A percentile compares a stretch with the other conserved stretches of the same genome.
phyloP scores from a whole-genome alignment of 2,329 filamentous ascomycete species.

The Epichloe sylvatica region DNA sequence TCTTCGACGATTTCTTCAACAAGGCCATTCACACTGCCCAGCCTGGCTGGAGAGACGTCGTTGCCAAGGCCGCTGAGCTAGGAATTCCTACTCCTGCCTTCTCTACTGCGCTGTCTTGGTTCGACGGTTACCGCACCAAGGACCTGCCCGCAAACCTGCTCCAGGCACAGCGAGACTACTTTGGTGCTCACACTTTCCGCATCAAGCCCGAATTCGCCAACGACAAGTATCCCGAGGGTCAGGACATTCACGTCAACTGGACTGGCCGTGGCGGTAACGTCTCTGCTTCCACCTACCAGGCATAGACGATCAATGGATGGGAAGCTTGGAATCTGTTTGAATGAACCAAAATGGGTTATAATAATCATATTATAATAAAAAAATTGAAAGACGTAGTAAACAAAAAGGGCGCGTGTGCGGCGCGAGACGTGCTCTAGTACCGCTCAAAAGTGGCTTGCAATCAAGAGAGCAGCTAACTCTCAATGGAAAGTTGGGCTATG shows the following conservation, averaged over 20 bases:
- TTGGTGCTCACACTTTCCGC: slow-evolving; percentile 83
- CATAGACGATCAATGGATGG: slow-evolving; percentile 41
- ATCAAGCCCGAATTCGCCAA: slow-evolving; percentile 69
- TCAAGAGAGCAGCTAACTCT: background rate
- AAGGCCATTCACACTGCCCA: slow-evolving; percentile 96
- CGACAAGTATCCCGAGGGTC: slow-evolving; percentile 67
- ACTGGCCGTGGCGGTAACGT: slow-evolving; percentile 95
- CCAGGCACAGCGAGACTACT: slow-evolving; percentile 99
- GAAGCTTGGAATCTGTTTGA: background rate
- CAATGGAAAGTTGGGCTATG: background rate
- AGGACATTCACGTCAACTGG: slow-evolving; percentile 99
- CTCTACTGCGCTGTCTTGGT: slow-evolving; percentile 94
- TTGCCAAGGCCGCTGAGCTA: slow-evolving; percentile 81
- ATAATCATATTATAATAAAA: background rate
- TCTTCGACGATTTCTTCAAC: slow-evolving; percentile 99
- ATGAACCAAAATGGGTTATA: background rate
- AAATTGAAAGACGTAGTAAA: background rate
- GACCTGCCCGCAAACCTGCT: slow-evolving; percentile 95
- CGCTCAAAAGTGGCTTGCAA: background rate
- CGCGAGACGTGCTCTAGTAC: background rate
- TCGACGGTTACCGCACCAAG: slow-evolving; percentile 95
- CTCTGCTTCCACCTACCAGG: slow-evolving; percentile 93
- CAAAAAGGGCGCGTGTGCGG: too few relatives aligned
- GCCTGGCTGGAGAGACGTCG: slow-evolving; percentile 78
- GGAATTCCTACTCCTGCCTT: slow-evolving; percentile 95